Conservation (phyloP, 768 basidiomycete genomes). For the Auricularia sp. region DNA sequence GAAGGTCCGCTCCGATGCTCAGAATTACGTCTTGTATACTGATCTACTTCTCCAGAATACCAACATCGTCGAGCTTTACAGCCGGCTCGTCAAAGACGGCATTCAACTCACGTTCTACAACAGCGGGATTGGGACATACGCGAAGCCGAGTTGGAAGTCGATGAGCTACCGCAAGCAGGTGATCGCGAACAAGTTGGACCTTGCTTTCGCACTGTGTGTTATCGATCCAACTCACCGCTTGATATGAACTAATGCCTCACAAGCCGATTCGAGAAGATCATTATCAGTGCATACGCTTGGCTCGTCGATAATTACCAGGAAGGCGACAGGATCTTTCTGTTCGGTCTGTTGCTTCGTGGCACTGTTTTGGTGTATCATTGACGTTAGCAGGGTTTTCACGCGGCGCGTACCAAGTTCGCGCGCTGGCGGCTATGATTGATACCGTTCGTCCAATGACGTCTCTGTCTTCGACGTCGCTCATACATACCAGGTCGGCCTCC, state of each 20-base stretch:
- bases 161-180: constrained; percentile 14
- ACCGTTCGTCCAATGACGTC: no score
- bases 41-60: constrained; percentile 24
- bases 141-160: constrained; percentile 16
- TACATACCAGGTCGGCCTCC: constrained; percentile 28
- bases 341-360: constrained; percentile 19
- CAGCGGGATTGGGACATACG: constrained; percentile 31
- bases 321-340: constrained; percentile 33
- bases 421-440: no score
- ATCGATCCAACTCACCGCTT: background rate
- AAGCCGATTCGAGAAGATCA: constrained; percentile 29
- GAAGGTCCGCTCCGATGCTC: constrained; percentile 6
- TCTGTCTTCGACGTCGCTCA: no score
- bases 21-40: background rate
- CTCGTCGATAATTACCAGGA: constrained; percentile 29
- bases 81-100: constrained; percentile 24
- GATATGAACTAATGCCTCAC: background rate
- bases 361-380: no score
- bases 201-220: constrained; percentile 29
- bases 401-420: no score
- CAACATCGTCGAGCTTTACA: constrained; percentile 32
- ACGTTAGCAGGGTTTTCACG: no score
- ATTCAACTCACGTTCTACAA: constrained; percentile 32
- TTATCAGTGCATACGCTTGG: constrained; percentile 32
- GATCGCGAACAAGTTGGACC: constrained; percentile 21